phyloP scores from a whole-genome alignment of 345 rosid species.

The Populus euphratica region DNA sequence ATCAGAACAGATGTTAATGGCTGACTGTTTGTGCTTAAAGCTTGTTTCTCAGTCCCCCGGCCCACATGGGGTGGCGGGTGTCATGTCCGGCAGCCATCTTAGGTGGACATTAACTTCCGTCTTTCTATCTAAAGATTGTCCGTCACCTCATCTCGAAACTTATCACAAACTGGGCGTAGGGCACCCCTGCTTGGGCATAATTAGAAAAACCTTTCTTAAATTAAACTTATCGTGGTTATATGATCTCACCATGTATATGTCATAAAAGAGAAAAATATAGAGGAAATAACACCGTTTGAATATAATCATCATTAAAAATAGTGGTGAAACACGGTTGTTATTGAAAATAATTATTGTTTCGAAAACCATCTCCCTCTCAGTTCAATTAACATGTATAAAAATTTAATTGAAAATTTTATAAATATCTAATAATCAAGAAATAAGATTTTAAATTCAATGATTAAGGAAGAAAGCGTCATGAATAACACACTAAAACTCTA shows the following conservation, averaged over 20 bases:
- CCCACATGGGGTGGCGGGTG: neutral
- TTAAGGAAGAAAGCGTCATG: too few relatives aligned
- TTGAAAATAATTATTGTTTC: too few relatives aligned
- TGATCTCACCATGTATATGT: neutral
- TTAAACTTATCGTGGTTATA: neutral
- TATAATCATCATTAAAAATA: too few relatives aligned
- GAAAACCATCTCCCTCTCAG: too few relatives aligned
- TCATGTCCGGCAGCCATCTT: neutral
- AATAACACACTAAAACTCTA: rapidly evolving
- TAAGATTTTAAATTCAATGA: too few relatives aligned
- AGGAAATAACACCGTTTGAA: too few relatives aligned
- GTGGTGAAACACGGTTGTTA: too few relatives aligned
- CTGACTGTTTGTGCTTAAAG: neutral
- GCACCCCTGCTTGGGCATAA: neutral
- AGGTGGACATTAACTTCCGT: neutral
- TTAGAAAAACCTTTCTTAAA: neutral
- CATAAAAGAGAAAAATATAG: too few relatives aligned
- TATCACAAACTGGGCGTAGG: neutral
- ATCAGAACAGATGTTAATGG: neutral
- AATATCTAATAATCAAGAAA: too few relatives aligned
- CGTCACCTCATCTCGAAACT: neutral
- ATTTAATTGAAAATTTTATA: too few relatives aligned
- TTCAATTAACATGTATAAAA: too few relatives aligned
- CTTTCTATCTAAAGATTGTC: neutral
- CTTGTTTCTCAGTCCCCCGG: neutral